Conservation (phyloP, 352 stramenopile genomes). For the Phytophthora hibernalis region DNA sequence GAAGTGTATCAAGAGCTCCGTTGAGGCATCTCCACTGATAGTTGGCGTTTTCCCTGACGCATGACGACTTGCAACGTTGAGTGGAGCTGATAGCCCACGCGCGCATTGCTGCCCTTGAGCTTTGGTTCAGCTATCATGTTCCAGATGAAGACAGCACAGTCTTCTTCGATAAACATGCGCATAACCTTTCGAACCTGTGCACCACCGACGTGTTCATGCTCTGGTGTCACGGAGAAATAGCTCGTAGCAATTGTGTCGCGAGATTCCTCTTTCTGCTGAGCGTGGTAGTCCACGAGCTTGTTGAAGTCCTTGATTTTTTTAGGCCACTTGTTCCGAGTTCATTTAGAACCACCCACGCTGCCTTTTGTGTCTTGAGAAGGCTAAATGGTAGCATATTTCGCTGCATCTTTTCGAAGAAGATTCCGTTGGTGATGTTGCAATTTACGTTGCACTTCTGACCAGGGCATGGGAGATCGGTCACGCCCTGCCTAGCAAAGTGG, state of each 20-base stretch:
- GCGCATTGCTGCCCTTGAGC: conserved; percentile 7
- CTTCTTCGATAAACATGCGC: conserved; percentile 21
- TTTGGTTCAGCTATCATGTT: conserved; percentile 18
- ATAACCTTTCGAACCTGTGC: conserved; percentile 16
- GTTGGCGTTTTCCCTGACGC: neutral
- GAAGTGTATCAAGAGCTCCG: conserved; percentile 15
- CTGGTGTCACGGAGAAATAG: conserved; percentile 6
- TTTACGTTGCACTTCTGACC: conserved; percentile 19
- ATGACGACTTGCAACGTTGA: conserved; percentile 17
- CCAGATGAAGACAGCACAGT: conserved; percentile 18
- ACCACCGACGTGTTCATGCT: neutral
- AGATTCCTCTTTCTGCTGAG: conserved; percentile 7
- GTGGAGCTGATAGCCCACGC: conserved; percentile 9
- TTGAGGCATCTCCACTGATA: conserved; percentile 7
- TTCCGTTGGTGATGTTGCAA: conserved; percentile 11
- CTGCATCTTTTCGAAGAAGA: conserved; percentile 31
- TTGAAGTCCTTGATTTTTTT: conserved; percentile 7
- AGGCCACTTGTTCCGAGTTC: conserved; percentile 6
- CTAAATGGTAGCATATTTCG: conserved; percentile 30
- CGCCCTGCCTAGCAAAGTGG: conserved; percentile 13
- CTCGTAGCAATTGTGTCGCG: conserved; percentile 4
- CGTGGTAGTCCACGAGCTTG: conserved; percentile 15
- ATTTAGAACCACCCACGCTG: conserved; percentile 4
- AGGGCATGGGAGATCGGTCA: conserved; percentile 25
- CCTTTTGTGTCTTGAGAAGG: conserved; percentile 1